Percentiles rank a stretch among this genome's conserved stretches.
These are phyloP conservation scores for Phytophthora pisi DNA, from an alignment of 352 stramenopile genomes.

Conservation along the genomic window DNA sequence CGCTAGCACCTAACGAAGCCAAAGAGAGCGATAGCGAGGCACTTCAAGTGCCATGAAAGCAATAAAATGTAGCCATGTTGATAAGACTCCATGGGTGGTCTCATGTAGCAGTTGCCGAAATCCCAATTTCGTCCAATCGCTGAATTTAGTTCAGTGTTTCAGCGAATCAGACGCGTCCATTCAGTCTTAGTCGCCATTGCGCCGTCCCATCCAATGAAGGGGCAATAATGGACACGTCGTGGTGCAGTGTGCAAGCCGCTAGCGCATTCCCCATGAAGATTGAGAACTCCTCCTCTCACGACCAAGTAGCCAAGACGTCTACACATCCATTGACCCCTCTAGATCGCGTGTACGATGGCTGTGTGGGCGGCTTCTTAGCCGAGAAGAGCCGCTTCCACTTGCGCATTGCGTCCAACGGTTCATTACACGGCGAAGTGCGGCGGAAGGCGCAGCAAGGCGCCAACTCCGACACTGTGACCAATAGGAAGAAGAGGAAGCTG, in stretches of 20 bases:
- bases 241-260: slow-evolving; percentile 8
- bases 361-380: slow-evolving; percentile 47
- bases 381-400: slow-evolving; percentile 46
- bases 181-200: background rate
- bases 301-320: background rate
- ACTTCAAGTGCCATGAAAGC: slow-evolving; percentile 14
- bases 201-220: slow-evolving; percentile 2
- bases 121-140: slow-evolving; percentile 22
- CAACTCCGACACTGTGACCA: background rate
- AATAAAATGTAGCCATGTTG: slow-evolving; percentile 10
- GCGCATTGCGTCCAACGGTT: slow-evolving; percentile 43
- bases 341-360: slow-evolving; percentile 55
- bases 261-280: slow-evolving; percentile 6
- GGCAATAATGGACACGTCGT: slow-evolving; percentile 21
- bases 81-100: background rate
- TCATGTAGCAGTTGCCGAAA: background rate
- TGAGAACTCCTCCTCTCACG: slow-evolving; percentile 4
- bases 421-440: slow-evolving; percentile 46
- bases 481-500: slow-evolving; percentile 37
- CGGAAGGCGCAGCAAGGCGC: slow-evolving; percentile 20
- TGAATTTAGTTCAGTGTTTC: slow-evolving; percentile 2
- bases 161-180: slow-evolving; percentile 16
- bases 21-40: slow-evolving; percentile 15
- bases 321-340: slow-evolving; percentile 14
- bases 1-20: slow-evolving; percentile 1